phyloP scores from a whole-genome alignment of 1,139 yeast species.

The Candida tunisiensis region DNA sequence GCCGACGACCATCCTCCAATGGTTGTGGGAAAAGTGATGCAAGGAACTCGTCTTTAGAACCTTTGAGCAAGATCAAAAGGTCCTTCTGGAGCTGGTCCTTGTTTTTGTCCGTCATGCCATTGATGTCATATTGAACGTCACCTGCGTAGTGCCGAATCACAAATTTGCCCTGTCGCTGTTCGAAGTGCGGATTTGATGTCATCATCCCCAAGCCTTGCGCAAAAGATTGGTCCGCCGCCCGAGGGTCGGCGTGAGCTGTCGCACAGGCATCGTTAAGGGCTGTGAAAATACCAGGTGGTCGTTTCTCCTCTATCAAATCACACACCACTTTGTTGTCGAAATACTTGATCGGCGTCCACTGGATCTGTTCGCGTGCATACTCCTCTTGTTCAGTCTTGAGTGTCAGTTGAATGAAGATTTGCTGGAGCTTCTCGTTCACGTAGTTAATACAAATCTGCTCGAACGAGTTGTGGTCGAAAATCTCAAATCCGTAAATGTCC shows the following conservation, averaged over 20 bases:
- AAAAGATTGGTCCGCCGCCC: constrained; percentile 94
- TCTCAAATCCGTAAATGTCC: constrained; percentile 97
- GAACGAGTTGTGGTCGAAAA: constrained; percentile 90
- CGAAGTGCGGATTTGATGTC: constrained; percentile 71
- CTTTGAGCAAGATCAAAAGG: constrained; percentile 56
- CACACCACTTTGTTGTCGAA: constrained; percentile 95
- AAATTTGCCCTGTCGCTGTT: constrained; percentile 75
- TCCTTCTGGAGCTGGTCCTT: constrained; percentile 90
- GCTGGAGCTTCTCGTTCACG: constrained; percentile 94
- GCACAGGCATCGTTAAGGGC: constrained; percentile 95
- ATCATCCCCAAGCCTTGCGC: constrained; percentile 84
- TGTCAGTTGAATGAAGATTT: constrained; percentile 88
- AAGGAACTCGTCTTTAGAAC: constrained; percentile 56
- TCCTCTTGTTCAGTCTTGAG: constrained; percentile 96
- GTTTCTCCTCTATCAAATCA: constrained; percentile 82
- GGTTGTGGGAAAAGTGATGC: constrained; percentile 62
- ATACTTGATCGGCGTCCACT: constrained; percentile 96
- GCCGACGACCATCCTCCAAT: constrained; percentile 41
- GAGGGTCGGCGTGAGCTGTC: constrained; percentile 96
- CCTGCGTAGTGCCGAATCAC: constrained; percentile 96
- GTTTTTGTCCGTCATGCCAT: constrained; percentile 91
- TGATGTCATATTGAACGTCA: constrained; percentile 86
- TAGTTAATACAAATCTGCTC: constrained; percentile 96
- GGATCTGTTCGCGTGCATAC: constrained; percentile 83
- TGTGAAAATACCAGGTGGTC: constrained; percentile 96